Percentiles rank a stretch among this genome's conserved stretches.
Conservation (phyloP, 2,329 filamentous ascomycete genomes). For the Paracoccidioides brasiliensis region DNA sequence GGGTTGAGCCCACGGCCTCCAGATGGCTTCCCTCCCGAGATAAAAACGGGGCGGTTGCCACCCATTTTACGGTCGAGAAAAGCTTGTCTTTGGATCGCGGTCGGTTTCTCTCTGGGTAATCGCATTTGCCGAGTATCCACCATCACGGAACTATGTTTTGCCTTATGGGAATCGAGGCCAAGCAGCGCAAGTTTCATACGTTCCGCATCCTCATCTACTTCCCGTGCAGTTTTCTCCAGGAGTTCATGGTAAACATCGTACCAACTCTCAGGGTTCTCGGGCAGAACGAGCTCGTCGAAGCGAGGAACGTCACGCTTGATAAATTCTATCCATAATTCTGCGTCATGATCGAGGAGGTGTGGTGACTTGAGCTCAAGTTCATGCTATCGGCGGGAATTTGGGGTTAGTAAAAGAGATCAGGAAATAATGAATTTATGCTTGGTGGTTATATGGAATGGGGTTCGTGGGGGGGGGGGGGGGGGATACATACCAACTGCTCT, state of each 20-base stretch:
- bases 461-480: not conserved
- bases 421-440: not conserved
- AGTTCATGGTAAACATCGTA: slow-evolving; percentile 63
- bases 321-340: slow-evolving; percentile 64
- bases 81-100: slow-evolving; percentile 20
- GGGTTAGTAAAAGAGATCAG: not conserved
- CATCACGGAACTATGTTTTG: slow-evolving; percentile 45
- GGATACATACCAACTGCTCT: slow-evolving; percentile 49
- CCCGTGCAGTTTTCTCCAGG: slow-evolving; percentile 43
- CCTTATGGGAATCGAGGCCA: slow-evolving; percentile 45
- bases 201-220: slow-evolving; percentile 45
- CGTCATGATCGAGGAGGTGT: slow-evolving; percentile 56
- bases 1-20: slow-evolving; percentile 3
- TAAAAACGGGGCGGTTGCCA: slow-evolving; percentile 16
- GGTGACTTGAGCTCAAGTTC: slow-evolving; percentile 62
- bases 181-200: slow-evolving; percentile 45
- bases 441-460: not conserved
- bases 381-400: slow-evolving; percentile 20
- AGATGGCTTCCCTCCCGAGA: slow-evolving; percentile 3
- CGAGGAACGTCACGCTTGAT: slow-evolving; percentile 65
- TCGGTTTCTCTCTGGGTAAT: slow-evolving; percentile 21
- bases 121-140: slow-evolving; percentile 32
- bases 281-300: slow-evolving; percentile 52
- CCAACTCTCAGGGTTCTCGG: slow-evolving; percentile 58
- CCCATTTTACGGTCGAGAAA: slow-evolving; percentile 22